These are phyloP conservation scores for Talaromyces piceae DNA, from an alignment of 2,329 filamentous ascomycete species.

Conservation along the genomic window DNA sequence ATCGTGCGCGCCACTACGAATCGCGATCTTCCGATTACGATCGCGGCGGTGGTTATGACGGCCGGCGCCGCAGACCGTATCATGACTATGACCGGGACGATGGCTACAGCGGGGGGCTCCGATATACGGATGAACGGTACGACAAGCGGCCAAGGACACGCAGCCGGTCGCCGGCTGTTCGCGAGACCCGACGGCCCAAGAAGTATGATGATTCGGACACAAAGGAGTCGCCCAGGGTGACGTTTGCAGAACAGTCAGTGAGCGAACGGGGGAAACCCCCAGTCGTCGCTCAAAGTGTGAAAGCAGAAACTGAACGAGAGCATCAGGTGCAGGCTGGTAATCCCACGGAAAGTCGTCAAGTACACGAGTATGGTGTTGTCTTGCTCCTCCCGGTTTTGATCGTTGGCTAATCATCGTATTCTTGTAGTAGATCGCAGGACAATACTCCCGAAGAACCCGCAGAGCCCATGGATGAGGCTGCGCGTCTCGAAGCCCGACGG, in stretches of 20 bases:
- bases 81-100: slow-evolving; percentile 47
- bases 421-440: not conserved
- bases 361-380: slow-evolving; percentile 2
- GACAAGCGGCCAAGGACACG: slow-evolving; percentile 52
- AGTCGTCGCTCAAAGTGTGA: slow-evolving; percentile 52
- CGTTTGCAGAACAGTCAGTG: slow-evolving; percentile 53
- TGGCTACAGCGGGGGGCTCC: slow-evolving; percentile 30
- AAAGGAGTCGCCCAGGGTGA: slow-evolving; percentile 32
- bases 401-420: no score
- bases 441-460: slow-evolving; percentile 34
- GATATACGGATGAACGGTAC: slow-evolving; percentile 44
- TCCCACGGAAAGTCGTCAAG: slow-evolving; percentile 17
- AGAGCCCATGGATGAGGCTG: slow-evolving; percentile 67
- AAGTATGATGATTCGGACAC: slow-evolving; percentile 32
- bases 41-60: slow-evolving; percentile 33
- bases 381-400: not conserved
- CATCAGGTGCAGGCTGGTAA: slow-evolving; percentile 48
- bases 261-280: slow-evolving; percentile 56
- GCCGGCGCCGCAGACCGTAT: slow-evolving; percentile 35
- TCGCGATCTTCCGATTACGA: slow-evolving; percentile 32
- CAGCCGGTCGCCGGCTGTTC: slow-evolving; percentile 39
- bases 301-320: slow-evolving; percentile 62
- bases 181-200: slow-evolving; percentile 31
- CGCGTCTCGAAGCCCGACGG: slow-evolving; percentile 75
- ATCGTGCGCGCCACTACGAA: slow-evolving; percentile 24